These are phyloP conservation scores for Angomonas deanei DNA, from an alignment of 208 protist genomes.

Conservation along the genomic window DNA sequence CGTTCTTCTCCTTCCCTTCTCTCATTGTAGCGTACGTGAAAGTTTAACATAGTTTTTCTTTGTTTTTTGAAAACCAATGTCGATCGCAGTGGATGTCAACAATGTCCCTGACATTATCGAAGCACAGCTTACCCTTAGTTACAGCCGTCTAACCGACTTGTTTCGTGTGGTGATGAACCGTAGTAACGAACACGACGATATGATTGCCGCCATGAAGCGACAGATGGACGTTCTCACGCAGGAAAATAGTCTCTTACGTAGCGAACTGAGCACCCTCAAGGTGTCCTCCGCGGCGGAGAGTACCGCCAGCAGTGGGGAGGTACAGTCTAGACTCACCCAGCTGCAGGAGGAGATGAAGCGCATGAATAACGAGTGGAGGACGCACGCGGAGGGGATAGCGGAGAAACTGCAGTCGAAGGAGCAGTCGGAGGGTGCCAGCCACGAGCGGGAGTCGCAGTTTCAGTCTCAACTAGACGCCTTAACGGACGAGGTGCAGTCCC, in stretches of 20 bases:
- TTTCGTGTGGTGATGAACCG: constrained; percentile 79
- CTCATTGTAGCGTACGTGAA: constrained; percentile 1
- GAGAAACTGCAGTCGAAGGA: constrained; percentile 2
- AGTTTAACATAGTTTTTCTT: not conserved
- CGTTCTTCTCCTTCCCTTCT: not conserved
- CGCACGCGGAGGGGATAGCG: not conserved
- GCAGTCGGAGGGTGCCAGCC: not conserved
- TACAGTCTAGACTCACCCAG: constrained; percentile 14
- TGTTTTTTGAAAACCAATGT: constrained; percentile 30
- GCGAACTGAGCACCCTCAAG: constrained; percentile 38
- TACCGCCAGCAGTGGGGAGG: constrained; percentile 5
- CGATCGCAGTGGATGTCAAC: constrained; percentile 64
- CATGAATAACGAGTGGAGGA: not conserved
- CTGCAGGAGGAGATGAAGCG: constrained; percentile 10
- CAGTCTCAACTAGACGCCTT: constrained; percentile 10
- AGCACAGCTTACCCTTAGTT: constrained; percentile 86
- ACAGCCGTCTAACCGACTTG: constrained; percentile 74
- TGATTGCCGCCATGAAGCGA: constrained; percentile 53
- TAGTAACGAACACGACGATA: constrained; percentile 76
- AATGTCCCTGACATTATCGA: constrained; percentile 87
- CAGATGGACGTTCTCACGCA: constrained; percentile 35
- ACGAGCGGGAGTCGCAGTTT: constrained; percentile 12
- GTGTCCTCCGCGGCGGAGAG: not conserved
- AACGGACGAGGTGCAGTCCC: constrained; percentile 10
- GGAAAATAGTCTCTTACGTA: constrained; percentile 50